Evolutionary conservation across 1,139 yeast species (phyloP), one percentile per base, ranked within the genome.

Genomic region (Magnusiomyces tetraspermus): DNA sequence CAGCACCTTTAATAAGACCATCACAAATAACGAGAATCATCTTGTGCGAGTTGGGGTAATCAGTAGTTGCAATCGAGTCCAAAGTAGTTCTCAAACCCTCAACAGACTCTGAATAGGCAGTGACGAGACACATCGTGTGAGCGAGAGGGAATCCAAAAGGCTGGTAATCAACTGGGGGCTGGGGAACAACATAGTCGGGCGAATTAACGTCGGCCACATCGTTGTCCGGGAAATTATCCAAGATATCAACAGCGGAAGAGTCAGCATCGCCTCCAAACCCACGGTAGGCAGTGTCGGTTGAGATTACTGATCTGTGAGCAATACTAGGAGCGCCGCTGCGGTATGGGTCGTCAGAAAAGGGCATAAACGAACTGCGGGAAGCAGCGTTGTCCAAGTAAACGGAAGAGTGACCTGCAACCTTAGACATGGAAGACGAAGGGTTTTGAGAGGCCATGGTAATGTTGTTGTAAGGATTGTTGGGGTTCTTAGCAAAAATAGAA

Each of bases 61-160:
- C 95, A 1, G 97, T 88, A 0, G 96, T 87, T 19, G 96, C 88
- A 55, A 92, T 67, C 1, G 97, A 90, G 67, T 92, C 97, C 60
- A 90, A 71, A 0, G 97, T 88, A 0, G 90, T 82, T 62, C 97
- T 77, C 57, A 92, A 70, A 58, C 95, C 96, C 13, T 76, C 84
- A 60, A 80, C 85, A 64, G 89, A 95, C 71, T 92, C 98, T 1
- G 97, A 89, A 67, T 92, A 92, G 64, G 96, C 92, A 3, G 98
- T 92, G 19, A 92, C 95, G 61, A 90, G 76, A 61, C 82, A 79
- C 63, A 92, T 77, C 0, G 86, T 75, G 64, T 92, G 97, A 13
- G 90, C 88, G 58, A 92, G 76, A 11, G 97, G 98, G 65, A 74
- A 87, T 0, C 85, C 88, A 69, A 77, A 88, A 6, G 97, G 97